phyloP scores from a whole-genome alignment of 257 asterid genomes.

The Cordia subcordata region DNA sequence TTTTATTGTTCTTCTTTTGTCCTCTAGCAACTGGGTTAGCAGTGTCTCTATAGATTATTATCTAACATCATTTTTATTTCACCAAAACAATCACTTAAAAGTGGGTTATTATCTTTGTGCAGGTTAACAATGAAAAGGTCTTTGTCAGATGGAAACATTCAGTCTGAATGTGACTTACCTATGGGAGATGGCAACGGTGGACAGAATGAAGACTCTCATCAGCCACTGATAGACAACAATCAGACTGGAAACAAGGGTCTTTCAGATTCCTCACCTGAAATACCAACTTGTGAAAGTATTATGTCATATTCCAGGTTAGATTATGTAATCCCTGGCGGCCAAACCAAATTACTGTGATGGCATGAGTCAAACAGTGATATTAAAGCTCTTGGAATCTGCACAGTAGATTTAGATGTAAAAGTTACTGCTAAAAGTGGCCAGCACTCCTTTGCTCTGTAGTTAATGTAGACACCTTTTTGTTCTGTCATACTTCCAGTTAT shows the following conservation, averaged over 20 bases:
- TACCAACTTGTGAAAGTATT: slow-evolving; percentile 52
- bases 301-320: slow-evolving; percentile 54
- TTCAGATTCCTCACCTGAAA: slow-evolving; percentile 57
- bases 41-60: background rate
- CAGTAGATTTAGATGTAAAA: too few species aligned
- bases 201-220: slow-evolving; percentile 36
- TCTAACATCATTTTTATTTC: background rate
- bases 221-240: slow-evolving; percentile 27
- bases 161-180: slow-evolving; percentile 43
- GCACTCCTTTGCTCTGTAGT: too few species aligned
- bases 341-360: background rate
- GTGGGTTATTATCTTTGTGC: slow-evolving; percentile 18
- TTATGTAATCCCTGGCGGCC: background rate
- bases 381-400: too few species aligned
- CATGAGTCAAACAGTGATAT: background rate
- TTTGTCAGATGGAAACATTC: slow-evolving; percentile 84
- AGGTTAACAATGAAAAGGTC: slow-evolving; percentile 81
- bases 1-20: background rate
- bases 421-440: too few species aligned
- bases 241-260: slow-evolving; percentile 34
- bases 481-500: too few species aligned
- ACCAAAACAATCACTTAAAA: background rate
- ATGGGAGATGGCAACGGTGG: slow-evolving; percentile 40
- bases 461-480: too few species aligned
- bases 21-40: background rate